Evolutionary conservation across 2,329 filamentous ascomycete genomes (phyloP), one percentile per base, ranked within the genome.

Genomic region (Fragosphaeria purpurea): DNA sequence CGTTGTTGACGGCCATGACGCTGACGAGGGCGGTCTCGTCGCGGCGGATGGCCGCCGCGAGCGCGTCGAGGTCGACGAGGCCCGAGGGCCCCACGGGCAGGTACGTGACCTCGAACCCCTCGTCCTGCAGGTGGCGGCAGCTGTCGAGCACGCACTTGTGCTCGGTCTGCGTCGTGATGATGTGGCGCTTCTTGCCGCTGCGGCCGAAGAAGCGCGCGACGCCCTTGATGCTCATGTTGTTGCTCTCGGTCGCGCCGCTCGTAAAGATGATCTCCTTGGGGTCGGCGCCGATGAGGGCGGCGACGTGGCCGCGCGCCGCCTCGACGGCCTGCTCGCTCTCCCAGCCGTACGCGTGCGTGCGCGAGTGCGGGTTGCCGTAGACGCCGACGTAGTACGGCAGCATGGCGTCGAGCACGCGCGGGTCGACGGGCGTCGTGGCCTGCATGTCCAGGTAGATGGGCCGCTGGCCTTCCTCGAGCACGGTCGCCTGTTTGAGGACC

Each of bases 191-290:
- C 80, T 96, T 96, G 61, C 89, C 90, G 3, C 81, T 83, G 52
- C 88, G 82, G 58, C 88, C 89, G 65, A 96, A 96, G 71, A 98
- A 98, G 56, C 91, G 80, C 22, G 93, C 90, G 7, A 98, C 91
- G 56, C 93, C 93, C 72, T 98, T 98, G 72, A 98, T 88, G 68
- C 89, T 95, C 93, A 98, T 98, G 63, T 98, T 98, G 71, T 98
- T 98, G 65, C 89, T 96, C 73, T 98, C 93, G 0, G 93, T 98
- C 12, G 93, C 93, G 50, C 93, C 93, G 61, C 90, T 96, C 6
- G 93, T 98, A 70, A 98, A 97, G 61, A 98, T 94, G 58, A 98
- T 97, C 66, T 98, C 93, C 70, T 98, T 98, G 6, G 93, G 75
- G 65, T 98, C 89, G 33, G 93, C 93, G 32, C 91, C 91, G 58